Evolutionary conservation across 2,329 filamentous ascomycete species (phyloP), one percentile per base, ranked within the genome.

Genomic region (Colletotrichum sp.): DNA sequence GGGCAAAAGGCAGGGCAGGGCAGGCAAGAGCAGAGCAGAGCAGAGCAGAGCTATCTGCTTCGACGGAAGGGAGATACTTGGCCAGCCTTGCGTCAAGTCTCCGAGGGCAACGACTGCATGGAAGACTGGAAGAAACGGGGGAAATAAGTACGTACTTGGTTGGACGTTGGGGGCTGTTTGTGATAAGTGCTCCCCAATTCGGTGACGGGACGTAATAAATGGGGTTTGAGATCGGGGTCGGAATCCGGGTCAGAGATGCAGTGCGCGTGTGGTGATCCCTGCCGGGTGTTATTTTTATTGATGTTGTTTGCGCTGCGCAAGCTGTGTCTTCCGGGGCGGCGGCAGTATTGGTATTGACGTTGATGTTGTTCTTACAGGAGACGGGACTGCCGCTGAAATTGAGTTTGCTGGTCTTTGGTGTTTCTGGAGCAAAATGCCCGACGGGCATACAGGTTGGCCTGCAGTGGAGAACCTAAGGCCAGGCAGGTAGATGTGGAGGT

Each of bases 381-480:
- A n/a, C 28, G 36, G 15, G 36, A 49, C 34, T 30, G 63, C 32
- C 69, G 69, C 69, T 12, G 32, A 73, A 64, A 57, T 63, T 73
- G 66, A 62, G 55, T 70, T 73, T 49, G 24, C 44, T 73, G 28
- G 39, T 28, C 24, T 57, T 28, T 55, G 71, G 55, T 26, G 24
- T 60, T 63, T 32, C 71, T 71, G 67, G 71, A 74, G 71, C 67
- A 74, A 70, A 74, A 57, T 21, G 34, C 71, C 71, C 71, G 67
- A 44, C 44, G 21, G 57, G 13, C 24, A 15, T 57, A 26, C 52
- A 57, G 26, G 52, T 59, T 36, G 30, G 60, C n/a, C n/a, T 32
- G 60, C 18, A n/a, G 30, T 36, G 60, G 60, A 39, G 18, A 64
- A 64, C 39, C 39, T 49, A n/a, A n/a, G 39, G 39, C 39, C 18